Evolutionary conservation across 768 basidiomycete species (phyloP), one percentile per base, ranked within the genome.

Genomic region (Pleurotus eryngii): DNA sequence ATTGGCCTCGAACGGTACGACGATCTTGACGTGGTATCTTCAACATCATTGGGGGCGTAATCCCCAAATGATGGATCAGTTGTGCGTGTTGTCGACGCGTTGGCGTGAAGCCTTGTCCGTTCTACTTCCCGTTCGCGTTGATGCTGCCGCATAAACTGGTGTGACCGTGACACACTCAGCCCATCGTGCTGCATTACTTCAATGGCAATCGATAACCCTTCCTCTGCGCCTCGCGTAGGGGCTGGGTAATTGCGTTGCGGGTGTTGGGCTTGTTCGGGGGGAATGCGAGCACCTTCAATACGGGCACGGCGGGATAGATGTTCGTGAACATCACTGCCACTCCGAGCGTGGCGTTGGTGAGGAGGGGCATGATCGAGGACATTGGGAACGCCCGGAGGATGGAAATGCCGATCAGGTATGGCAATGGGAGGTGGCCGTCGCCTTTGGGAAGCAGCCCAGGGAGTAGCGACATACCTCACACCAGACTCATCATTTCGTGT

Each of bases 151-250:
- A 70, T 64, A 14, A 72, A 46, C 46, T 73, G 73, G 15, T 68
- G 64, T 0, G 73, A 69, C 37, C 75, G 72, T 17, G 60, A 55
- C 7, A 57, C 20, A 49, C 62, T 67, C 3, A 64, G 58, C 1
- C 68, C 69, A 46, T 74, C 72, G 4, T 61, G 64, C 27, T 72
- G 67, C 17, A 77, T 61, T 11, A 71, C 65, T 15, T 72, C 69
- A 17, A 75, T 66, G 9, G 69, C 69, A 22, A 67, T 63, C 45
- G 53, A 59, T 27, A 74, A 67, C 15, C 71, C 69, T 3, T 69
- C 68, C 15, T 58, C 62, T 38, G 57, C 60, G 17, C 62, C 63
- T 8, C 54, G 56, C 49, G 56, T 35, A 26, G 57, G 40, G 18
- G 49, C 46, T 35, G 30, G 30, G 30, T 35, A 35, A 35, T 35